Evolutionary conservation across 2,329 filamentous ascomycete genomes (phyloP).

Genomic region (Achaetomium macrosporum): DNA sequence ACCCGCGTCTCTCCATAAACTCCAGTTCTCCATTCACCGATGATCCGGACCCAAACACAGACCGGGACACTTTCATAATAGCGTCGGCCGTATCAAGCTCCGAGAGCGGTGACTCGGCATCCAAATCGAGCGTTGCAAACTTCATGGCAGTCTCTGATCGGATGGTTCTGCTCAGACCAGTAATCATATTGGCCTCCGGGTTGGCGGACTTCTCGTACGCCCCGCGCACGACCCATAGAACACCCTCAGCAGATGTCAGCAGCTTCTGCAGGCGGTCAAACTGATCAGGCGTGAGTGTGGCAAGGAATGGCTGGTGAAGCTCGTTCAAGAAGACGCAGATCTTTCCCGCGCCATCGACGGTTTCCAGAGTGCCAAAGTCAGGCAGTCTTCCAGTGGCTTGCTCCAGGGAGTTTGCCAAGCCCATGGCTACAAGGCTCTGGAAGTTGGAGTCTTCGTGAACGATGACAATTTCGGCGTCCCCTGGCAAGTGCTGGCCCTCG

Average conservation of each 20-base stretch:
- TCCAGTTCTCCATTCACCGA: conserved; percentile 36
- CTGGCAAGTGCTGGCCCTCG: conserved; percentile 15
- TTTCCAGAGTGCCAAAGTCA: conserved; percentile 28
- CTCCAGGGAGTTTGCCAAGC: conserved; percentile 31
- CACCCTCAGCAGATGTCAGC: conserved; percentile 31
- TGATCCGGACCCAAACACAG: conserved; percentile 31
- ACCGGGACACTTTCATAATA: conserved; percentile 31
- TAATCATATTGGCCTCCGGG: conserved; percentile 40
- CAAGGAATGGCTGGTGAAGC: conserved; percentile 39
- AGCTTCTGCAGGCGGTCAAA: conserved; percentile 36
- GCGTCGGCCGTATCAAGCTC: conserved; percentile 23
- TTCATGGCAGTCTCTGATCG: conserved; percentile 42
- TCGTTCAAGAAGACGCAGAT: conserved; percentile 40
- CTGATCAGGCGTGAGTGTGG: conserved; percentile 32
- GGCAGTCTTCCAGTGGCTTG: conserved; percentile 31
- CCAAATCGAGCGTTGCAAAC: conserved; percentile 42
- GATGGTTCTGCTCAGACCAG: conserved; percentile 40
- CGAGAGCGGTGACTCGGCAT: conserved; percentile 27
- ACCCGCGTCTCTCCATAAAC: conserved; percentile 36
- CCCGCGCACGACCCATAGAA: conserved; percentile 38
- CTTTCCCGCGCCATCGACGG: conserved; percentile 30
- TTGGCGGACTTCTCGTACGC: conserved; percentile 33
- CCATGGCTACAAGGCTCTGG: conserved; percentile 30
- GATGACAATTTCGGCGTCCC: conserved; percentile 33
- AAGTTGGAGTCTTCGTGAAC: conserved; percentile 32